Evolutionary conservation across 371 early-diverging fungal genomes (phyloP), one percentile per base, ranked within the genome.

Genomic region (Amoeboaphelidium occidentale): DNA sequence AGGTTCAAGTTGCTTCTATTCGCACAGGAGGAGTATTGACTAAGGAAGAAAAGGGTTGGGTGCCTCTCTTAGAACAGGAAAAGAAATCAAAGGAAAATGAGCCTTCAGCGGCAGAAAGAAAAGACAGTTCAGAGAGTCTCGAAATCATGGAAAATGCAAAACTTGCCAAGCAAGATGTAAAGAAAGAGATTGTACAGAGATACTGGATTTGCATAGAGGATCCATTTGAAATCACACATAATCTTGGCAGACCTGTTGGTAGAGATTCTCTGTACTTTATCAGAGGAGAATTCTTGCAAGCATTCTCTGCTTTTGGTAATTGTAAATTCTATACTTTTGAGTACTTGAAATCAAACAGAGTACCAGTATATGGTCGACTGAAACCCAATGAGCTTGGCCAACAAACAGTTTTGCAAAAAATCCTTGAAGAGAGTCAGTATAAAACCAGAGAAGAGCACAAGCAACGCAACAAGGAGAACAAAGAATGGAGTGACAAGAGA

Each of bases 161-260:
- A 32, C 10, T 32, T 10, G 39, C 17, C 17, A 17, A 6, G 17
- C 10, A 10, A 32, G 39, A 6, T 10, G 39, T 32, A 6, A 32
- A 32, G 17, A 17, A n/a, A n/a, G 39, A 32, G 39, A 10, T 10
- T 6, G 6, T 10, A 10, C 17, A 32, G 39, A 44, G 23, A 44
- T 44, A 17, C 20, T 44, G 44, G 44, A 6, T 44, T 44, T 44
- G 44, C 20, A 23, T 44, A 4, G 44, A 44, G 20, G 44, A 44
- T 44, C 44, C 44, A 4, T 44, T 44, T 44, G 44, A 44, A 44
- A 22, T 44, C n/a, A 22, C n/a, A 44, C 44, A 44, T 44, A 44
- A 44, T 44, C 20, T 44, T 4, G 44, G 44, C 10, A 4, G 44
- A 4, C 23, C 23, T 12, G 44, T 44, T 12, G 44, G 23, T 6